Conservation (phyloP, 768 basidiomycete species). For the Lentinus brumalis region DNA sequence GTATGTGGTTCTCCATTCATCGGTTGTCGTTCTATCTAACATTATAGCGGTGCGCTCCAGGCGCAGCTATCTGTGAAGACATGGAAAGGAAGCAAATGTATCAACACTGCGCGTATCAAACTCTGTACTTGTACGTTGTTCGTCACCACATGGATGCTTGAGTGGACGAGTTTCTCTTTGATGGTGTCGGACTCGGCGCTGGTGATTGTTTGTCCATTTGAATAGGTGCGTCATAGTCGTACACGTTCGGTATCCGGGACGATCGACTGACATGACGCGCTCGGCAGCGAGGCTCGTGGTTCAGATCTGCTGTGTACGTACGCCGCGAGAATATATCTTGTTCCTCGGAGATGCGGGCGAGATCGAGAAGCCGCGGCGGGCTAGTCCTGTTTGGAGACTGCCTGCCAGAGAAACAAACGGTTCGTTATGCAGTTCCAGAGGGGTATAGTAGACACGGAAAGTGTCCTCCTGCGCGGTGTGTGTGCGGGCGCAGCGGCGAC, state of each 20-base stretch:
- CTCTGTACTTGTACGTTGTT: background rate
- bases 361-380: too few relatives aligned
- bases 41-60: background rate
- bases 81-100: background rate
- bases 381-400: too few relatives aligned
- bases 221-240: too few relatives aligned
- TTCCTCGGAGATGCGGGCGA: too few relatives aligned
- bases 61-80: constrained; percentile 4
- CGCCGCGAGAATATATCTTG: too few relatives aligned
- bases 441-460: too few relatives aligned
- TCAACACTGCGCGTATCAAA: background rate
- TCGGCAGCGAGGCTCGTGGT: too few relatives aligned
- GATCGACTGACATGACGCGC: background rate
- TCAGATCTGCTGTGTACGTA: too few relatives aligned
- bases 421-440: too few relatives aligned
- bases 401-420: too few relatives aligned
- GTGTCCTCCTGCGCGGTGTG: too few relatives aligned
- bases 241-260: background rate
- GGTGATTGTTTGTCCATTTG: background rate
- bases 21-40: background rate
- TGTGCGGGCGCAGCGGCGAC: too few relatives aligned
- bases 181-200: background rate
- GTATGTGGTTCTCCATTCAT: constrained; percentile 6
- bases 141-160: background rate
- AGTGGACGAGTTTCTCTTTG: background rate